Base-by-base conservation (phyloP, 495 filamentous ascomycete genomes). In the Neurospora sp. region DNA sequence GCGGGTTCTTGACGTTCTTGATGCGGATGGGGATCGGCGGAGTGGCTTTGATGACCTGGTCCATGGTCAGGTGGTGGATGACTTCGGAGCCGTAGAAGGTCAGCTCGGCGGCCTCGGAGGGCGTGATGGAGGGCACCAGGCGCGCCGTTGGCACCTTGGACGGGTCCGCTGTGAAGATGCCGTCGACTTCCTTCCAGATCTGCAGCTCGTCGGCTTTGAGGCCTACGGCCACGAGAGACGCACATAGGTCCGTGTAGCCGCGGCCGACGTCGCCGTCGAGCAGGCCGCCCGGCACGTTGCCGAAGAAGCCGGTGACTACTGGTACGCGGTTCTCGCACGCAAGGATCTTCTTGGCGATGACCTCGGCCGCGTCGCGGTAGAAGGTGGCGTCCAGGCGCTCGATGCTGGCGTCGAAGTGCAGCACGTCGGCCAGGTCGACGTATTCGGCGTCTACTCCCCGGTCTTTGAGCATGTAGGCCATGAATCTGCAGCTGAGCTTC, bases 51-150 rank as follows among this genome's bases (percentile, higher is more conserved):
- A 98, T 97, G 70, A 96, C 96, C 80, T 98, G 96, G 83, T 99
- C 94, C 93, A 99, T 98, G 71, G 96, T 99, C 78, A 97, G 91
- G 70, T 96, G 96, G 78, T 99, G 96, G 75, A 99, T 98, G 76
- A 99, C 96, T 81, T 97, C 93, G 20, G 92, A 94, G 75, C 94
- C 94, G 80, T 96, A 97, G 78, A 96, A 97, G 11, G 94, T 97
- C 76, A 97, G 85, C 79, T 97, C 94, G 8, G 94, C 93, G 8
- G 94, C 94, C 78, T 97, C 94, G 41, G 92, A 89, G 0, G 94
- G 94, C 2, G 93, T 94, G 79, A 97, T 94, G 20, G 89, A 88
- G 2, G 88, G 80, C 44, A 97, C 85, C 23, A 97, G 86, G 62
- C 89, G 85, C 14, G 94, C 94, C 4, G 93, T 94, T 1, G 93